Evolutionary conservation across 2,329 filamentous ascomycete species (phyloP).

Genomic region (Neofusicoccum ribis): DNA sequence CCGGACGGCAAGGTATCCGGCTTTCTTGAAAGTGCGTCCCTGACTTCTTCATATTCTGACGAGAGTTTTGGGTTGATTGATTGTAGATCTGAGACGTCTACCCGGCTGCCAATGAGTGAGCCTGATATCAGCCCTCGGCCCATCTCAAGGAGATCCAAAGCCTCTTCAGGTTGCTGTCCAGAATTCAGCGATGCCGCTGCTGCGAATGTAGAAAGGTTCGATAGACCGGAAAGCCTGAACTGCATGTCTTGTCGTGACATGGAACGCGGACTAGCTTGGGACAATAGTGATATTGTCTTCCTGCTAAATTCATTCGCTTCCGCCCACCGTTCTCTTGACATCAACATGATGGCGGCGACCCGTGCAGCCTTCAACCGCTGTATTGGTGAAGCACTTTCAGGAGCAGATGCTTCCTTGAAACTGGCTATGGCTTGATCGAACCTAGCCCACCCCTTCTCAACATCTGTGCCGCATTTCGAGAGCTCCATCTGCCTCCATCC

Average conservation of each 20-base stretch:
- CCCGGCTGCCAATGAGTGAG: neutral
- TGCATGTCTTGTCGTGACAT: conserved; percentile 19
- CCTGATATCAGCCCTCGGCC: neutral
- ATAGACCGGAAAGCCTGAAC: conserved; percentile 1
- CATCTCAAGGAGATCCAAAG: neutral
- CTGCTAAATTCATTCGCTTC: neutral
- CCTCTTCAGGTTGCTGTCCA: neutral
- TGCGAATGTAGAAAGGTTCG: conserved; percentile 13
- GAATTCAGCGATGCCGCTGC: neutral
- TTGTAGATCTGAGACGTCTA: neutral
- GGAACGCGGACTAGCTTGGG: conserved; percentile 18
- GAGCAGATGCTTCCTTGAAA: neutral
- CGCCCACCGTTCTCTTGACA: neutral
- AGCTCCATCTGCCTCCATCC: conserved; percentile 2
- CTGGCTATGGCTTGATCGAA: neutral
- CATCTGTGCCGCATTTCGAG: neutral
- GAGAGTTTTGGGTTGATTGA: neutral
- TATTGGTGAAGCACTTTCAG: neutral
- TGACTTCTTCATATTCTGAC: neutral
- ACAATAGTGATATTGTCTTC: neutral
- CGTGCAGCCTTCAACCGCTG: neutral
- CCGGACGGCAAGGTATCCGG: neutral
- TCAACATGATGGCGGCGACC: neutral
- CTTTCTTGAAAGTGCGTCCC: neutral
- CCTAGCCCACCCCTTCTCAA: neutral